phyloP scores from a whole-genome alignment of 139 green algal species.

The Tetraselmis chui region DNA sequence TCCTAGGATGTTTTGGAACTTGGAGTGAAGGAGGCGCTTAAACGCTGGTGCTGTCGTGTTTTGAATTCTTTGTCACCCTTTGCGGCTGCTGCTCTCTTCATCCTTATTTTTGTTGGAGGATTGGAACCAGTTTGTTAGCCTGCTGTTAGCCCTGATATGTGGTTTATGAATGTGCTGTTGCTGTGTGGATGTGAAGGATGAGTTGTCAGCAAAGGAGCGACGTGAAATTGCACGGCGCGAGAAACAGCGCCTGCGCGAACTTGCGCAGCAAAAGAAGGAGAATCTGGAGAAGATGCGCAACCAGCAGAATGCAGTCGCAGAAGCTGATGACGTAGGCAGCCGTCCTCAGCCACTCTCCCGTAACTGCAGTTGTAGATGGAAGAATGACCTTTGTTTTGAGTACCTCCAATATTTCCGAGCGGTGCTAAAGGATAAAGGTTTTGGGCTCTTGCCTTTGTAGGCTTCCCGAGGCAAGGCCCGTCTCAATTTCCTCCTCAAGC shows the following conservation, averaged over 20 bases:
- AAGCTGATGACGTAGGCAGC: conserved; percentile 48
- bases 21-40: too few relatives aligned
- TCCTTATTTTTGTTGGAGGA: too few relatives aligned
- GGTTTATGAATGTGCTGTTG: too few relatives aligned
- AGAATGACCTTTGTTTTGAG: background rate
- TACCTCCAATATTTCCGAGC: background rate
- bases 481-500: conserved; percentile 88
- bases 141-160: too few relatives aligned
- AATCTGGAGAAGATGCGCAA: conserved; percentile 72
- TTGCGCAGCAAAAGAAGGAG: conserved; percentile 72
- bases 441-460: conserved; percentile 33
- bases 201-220: conserved; percentile 4
- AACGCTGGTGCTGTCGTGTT: too few relatives aligned
- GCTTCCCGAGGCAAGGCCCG: conserved; percentile 60
- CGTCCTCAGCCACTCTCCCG: background rate
- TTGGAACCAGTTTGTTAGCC: too few relatives aligned
- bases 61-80: too few relatives aligned
- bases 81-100: too few relatives aligned
- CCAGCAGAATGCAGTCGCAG: conserved; percentile 63
- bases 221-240: conserved; percentile 67
- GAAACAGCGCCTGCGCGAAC: conserved; percentile 65
- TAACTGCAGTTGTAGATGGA: background rate
- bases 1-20: too few relatives aligned
- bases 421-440: background rate
- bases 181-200: conserved; percentile 13